Conservation (phyloP, 2,329 filamentous ascomycete genomes). For the Chaetothyriales sp. region DNA sequence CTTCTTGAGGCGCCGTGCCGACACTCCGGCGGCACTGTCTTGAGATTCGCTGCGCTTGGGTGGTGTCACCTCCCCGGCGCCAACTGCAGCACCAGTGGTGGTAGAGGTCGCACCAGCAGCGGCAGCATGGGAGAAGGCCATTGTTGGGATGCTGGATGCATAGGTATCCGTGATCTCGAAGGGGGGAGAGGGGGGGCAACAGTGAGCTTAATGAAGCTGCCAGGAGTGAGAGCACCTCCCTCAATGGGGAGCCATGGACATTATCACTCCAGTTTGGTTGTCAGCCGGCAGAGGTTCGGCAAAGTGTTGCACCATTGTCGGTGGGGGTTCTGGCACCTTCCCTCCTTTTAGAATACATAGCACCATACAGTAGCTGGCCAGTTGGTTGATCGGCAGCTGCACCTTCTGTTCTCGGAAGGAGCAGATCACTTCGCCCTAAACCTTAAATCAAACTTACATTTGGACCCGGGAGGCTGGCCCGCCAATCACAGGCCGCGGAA, state of each 20-base stretch:
- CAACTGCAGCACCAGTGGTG: too few species aligned
- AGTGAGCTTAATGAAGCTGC: background rate
- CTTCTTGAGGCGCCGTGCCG: conserved; percentile 15
- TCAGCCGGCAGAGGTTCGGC: too few species aligned
- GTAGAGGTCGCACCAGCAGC: background rate
- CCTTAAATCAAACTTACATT: background rate
- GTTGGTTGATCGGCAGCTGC: too few species aligned
- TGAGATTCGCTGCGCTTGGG: background rate
- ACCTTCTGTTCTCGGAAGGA: background rate
- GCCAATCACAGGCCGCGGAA: background rate
- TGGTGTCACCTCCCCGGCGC: too few species aligned
- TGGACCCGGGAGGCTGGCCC: background rate
- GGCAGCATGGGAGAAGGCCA: background rate
- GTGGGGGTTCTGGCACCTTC: too few species aligned
- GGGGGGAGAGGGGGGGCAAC: too few species aligned
- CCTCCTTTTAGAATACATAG: too few species aligned
- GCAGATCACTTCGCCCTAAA: background rate
- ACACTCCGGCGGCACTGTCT: conserved; percentile 1
- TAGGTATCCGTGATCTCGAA: background rate
- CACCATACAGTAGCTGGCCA: too few species aligned
- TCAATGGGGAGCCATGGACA: background rate
- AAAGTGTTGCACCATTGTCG: too few species aligned
- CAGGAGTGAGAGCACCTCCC: background rate
- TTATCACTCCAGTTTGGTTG: too few species aligned
- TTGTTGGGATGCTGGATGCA: background rate